A percentile compares a stretch with the other conserved stretches of the same genome.
These are phyloP conservation scores for Cyclotella sp. DNA, from an alignment of 108 stramenopile genomes.

Conservation along the genomic window DNA sequence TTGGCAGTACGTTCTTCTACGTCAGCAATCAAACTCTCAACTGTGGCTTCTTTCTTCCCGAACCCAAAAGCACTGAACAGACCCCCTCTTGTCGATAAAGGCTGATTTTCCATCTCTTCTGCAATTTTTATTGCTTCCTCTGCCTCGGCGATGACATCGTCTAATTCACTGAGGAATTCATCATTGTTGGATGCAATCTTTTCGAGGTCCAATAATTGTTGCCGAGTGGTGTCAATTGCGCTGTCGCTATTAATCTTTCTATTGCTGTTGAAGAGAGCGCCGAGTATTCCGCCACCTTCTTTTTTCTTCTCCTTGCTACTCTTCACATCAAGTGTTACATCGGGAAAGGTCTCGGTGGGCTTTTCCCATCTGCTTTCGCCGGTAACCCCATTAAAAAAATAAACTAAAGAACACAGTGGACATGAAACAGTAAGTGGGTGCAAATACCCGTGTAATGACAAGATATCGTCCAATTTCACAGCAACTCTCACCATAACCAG, in stretches of 20 bases:
- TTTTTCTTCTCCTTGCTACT: constrained; percentile 4
- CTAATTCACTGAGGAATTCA: constrained; percentile 40
- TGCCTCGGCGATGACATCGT: constrained; percentile 48
- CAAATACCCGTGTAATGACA: not conserved
- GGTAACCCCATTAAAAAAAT: constrained; percentile 80
- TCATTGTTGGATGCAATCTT: constrained; percentile 20
- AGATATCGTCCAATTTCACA: not conserved
- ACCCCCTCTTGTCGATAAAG: constrained; percentile 27
- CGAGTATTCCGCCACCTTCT: constrained; percentile 37
- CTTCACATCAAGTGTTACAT: constrained; percentile 22
- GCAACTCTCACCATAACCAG: constrained; percentile 43
- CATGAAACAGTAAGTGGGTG: too few relatives aligned
- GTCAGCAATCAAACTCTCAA: constrained; percentile 32
- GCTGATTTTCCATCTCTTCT: constrained; percentile 40
- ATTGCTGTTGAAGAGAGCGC: constrained; percentile 6
- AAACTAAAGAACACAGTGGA: constrained; percentile 31
- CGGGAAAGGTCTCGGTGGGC: constrained; percentile 76
- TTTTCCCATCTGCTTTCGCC: constrained; percentile 81
- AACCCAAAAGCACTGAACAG: constrained; percentile 24
- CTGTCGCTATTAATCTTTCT: not conserved
- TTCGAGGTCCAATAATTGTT: constrained; percentile 11
- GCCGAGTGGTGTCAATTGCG: not conserved
- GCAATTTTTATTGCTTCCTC: constrained; percentile 55
- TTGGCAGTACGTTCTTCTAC: constrained; percentile 37
- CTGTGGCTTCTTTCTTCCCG: constrained; percentile 22